Evolutionary conservation across 352 stramenopile genomes (phyloP), one percentile per base, ranked within the genome.

Genomic region (Ochromonadaceae sp.): DNA sequence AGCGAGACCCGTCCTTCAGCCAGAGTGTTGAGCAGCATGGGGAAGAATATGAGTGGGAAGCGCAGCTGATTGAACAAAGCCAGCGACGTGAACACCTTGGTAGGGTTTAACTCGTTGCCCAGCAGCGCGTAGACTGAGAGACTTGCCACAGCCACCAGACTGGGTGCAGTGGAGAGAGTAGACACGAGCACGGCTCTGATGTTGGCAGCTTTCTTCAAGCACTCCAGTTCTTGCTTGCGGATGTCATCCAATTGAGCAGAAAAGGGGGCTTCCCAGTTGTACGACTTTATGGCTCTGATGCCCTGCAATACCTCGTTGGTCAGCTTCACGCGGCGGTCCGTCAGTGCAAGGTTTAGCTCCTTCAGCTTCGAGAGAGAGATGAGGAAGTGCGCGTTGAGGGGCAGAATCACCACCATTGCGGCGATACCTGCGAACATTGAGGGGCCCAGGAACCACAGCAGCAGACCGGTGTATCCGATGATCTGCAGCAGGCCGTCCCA

Each of bases 21-120:
- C 26, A 75, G 58, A 7, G 68, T 47, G 47, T 62, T 75, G 12
- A 74, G 48, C 26, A 68, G 65, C n/a, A 65, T 48, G 9, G 70
- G 70, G 34, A 74, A 72, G 39, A 74, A 75, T 40, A 60, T 72
- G 10, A 74, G 66, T 30, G 70, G 70, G 25, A 74, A 72, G 15
- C 66, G 42, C 15, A 76, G 49, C 66, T 77, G 66, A 53, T 76
- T 71, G 70, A 76, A 77, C 20, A 94, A 71, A 32, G 85, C 76
- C 9, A 95, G 72, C n/a, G 85, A 74, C 9, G 84, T 90, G 42
- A 95, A 83, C 25, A 83, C 86, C 67, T 83, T 90, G 25, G 74
- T 75, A 17, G 86, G 83, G 22, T 50, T 49, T 17, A 73, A 60
- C 10, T 39, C 39, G 43, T 73, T 75, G 36, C 48, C 69, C 0